phyloP scores from a whole-genome alignment of 805 yeast species.

The Candida succiphila region DNA sequence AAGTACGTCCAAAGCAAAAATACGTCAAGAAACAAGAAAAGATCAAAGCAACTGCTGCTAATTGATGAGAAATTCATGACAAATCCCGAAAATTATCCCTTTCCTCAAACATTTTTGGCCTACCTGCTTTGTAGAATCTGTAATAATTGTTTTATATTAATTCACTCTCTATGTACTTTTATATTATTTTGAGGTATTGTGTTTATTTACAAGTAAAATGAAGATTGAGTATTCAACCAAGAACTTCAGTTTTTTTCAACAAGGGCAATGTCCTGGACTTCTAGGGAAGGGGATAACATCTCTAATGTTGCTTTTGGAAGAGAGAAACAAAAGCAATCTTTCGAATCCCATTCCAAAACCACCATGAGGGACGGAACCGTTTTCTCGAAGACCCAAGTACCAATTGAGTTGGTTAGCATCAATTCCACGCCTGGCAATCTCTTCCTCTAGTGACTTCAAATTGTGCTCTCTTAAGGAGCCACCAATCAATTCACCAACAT shows the following conservation, averaged over 20 bases:
- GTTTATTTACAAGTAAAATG: background rate
- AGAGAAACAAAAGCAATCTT: slow-evolving; percentile 63
- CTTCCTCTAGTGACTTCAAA: slow-evolving; percentile 32
- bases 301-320: slow-evolving; percentile 68
- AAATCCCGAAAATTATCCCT: no score
- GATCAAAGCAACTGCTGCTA: background rate
- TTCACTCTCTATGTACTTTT: no score
- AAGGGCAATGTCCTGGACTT: slow-evolving; percentile 43
- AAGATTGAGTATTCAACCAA: background rate
- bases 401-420: slow-evolving; percentile 53
- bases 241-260: slow-evolving; percentile 21
- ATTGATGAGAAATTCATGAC: no score
- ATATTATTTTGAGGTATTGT: no score
- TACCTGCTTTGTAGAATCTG: no score
- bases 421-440: slow-evolving; percentile 49
- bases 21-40: slow-evolving; percentile 9
- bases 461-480: slow-evolving; percentile 87
- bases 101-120: no score
- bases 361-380: slow-evolving; percentile 89
- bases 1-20: slow-evolving; percentile 14
- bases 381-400: slow-evolving; percentile 66
- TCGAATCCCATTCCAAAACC: slow-evolving; percentile 97
- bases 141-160: no score
- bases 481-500: slow-evolving; percentile 88
- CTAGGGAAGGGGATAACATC: slow-evolving; percentile 88